phyloP scores from a whole-genome alignment of 257 asterid species.

The Capsicum baccatum region DNA sequence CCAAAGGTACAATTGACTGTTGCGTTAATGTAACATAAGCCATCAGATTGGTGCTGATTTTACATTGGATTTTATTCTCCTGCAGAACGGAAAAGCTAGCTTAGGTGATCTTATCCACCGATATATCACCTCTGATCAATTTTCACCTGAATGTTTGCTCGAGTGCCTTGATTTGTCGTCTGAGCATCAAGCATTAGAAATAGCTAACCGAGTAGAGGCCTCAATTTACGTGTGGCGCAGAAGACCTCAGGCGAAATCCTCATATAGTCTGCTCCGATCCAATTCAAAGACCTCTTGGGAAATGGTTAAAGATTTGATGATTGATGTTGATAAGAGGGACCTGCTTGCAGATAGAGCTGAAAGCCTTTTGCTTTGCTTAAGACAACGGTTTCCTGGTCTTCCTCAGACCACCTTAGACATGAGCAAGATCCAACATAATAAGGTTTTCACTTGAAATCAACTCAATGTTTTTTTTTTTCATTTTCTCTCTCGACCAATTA shows the following conservation, averaged over 20 bases:
- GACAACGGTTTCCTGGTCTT: conserved; percentile 75
- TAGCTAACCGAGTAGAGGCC: conserved; percentile 77
- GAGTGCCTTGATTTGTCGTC: conserved; percentile 79
- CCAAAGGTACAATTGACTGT: conserved; percentile 57
- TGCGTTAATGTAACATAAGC: neutral
- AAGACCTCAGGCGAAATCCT: conserved; percentile 45
- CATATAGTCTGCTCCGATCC: conserved; percentile 1
- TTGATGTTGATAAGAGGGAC: conserved; percentile 66
- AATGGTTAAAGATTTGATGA: conserved; percentile 69
- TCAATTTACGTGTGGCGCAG: conserved; percentile 63
- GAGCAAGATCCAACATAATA: conserved; percentile 80
- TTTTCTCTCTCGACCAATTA: neutral
- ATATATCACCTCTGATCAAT: conserved; percentile 63
- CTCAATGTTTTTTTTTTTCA: neutral
- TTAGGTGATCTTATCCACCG: conserved; percentile 73
- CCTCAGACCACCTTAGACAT: conserved; percentile 82
- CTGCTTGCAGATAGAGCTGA: conserved; percentile 70
- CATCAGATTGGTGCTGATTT: neutral
- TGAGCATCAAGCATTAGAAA: conserved; percentile 71
- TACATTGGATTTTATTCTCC: neutral
- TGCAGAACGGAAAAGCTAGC: conserved; percentile 71
- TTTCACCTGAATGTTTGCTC: conserved; percentile 72
- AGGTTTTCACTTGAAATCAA: conserved; percentile 47
- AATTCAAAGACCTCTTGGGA: conserved; percentile 80
- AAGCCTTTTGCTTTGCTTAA: conserved; percentile 68